Base-by-base conservation (phyloP, 2,329 filamentous ascomycete species). In the Ilyonectria mors-panacis region DNA sequence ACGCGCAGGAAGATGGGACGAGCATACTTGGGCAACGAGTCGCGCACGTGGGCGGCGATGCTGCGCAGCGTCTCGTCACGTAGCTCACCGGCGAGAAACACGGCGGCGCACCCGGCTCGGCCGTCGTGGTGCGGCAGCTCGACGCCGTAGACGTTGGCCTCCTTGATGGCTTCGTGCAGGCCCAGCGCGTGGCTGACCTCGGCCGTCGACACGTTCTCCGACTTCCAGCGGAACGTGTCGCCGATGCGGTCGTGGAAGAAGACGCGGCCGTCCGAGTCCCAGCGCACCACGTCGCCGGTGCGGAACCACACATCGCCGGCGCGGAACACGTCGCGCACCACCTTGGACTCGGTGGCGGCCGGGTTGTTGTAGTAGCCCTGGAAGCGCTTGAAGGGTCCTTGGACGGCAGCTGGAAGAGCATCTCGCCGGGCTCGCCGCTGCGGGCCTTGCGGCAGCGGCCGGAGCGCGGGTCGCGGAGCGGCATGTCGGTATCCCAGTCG, bases 121-220 rank as follows among this genome's bases (percentile, higher is more conserved):
- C 94, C 94, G 75, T 97, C 94, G 76, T 97, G 93, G 70, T 93
- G 86, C 0, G 94, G 94, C 8, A 97, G 81, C 47, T 89, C 80
- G 2, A 97, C 93, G 42, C 94, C 94, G 75, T 97, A 97, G 30
- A 97, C 94, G 73, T 97, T 97, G 35, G 93, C 92, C 81, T 97
- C 94, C 35, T 87, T 83, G 15, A 97, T 85, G 1, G 84, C 83
- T 0, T 90, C 84, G 76, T 94, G 92, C 1, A 84, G 81, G 15
- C 93, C 91, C 0, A 97, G 80, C 0, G 89, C 89, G 76, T 94
- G 89, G n/a, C 91, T 88, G 19, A 97, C 94, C 79, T 97, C 94
- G 56, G 88, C 90, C 0, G 93, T 95, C 3, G 92, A 94, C 1
- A 95, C 92, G 74, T 95, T 95, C 80, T 95, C 93, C 57, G 90